A percentile compares a stretch with the other conserved stretches of the same genome.
Conservation (phyloP, 768 basidiomycete genomes). For the Mycena rebaudengoi region DNA sequence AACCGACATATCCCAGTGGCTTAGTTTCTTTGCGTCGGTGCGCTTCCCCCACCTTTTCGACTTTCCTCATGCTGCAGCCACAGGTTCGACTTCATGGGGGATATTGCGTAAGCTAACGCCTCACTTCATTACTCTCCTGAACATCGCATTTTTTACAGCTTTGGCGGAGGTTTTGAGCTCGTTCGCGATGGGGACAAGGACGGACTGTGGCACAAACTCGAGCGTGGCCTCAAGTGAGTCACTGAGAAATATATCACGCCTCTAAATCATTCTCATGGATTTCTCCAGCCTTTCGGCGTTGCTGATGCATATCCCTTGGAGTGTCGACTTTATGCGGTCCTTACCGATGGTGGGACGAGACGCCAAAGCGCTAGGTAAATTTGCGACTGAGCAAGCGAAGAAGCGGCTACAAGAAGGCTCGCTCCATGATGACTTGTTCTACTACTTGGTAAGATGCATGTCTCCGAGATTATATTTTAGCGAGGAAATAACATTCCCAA, state of each 20-base stretch:
- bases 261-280: too few relatives aligned
- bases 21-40: slow-evolving; percentile 18
- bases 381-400: slow-evolving; percentile 6
- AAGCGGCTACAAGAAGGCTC: slow-evolving; percentile 9
- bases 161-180: slow-evolving; percentile 21
- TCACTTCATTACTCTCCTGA: too few relatives aligned
- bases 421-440: slow-evolving; percentile 19
- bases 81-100: slow-evolving; percentile 22
- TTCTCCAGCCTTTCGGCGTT: slow-evolving; percentile 6
- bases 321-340: neutral
- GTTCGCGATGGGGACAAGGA: slow-evolving; percentile 16
- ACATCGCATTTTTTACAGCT: neutral
- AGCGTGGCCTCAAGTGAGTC: slow-evolving; percentile 8
- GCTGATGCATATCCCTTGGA: slow-evolving; percentile 15
- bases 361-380: neutral
- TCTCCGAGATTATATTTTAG: neutral
- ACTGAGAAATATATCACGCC: too few relatives aligned
- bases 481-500: neutral
- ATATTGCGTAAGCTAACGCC: slow-evolving; percentile 10
- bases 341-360: slow-evolving; percentile 4
- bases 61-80: too few relatives aligned
- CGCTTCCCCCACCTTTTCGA: neutral
- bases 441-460: slow-evolving; percentile 4
- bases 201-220: slow-evolving; percentile 13
- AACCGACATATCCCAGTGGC: slow-evolving; percentile 17